Evolutionary conservation across 768 basidiomycete species (phyloP).

Genomic region (Postia placenta): DNA sequence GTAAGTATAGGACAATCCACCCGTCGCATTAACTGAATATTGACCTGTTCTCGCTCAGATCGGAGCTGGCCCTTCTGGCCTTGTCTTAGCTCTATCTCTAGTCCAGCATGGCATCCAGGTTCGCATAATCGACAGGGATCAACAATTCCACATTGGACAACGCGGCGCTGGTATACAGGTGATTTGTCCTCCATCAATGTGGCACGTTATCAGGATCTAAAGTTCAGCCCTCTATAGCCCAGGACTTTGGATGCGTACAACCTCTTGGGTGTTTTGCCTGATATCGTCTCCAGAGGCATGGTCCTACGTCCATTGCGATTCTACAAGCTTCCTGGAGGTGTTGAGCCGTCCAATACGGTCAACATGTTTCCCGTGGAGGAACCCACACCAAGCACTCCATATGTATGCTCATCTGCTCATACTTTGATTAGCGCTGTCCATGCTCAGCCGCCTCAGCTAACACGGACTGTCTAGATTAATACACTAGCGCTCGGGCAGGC

Average conservation of each 20-base stretch:
- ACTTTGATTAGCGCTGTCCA: neutral
- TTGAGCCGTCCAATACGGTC: conserved; percentile 5
- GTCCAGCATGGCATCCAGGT: conserved; percentile 10
- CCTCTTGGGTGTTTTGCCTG: conserved; percentile 14
- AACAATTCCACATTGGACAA: conserved; percentile 8
- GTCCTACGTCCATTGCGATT: conserved; percentile 3
- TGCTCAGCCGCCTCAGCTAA: neutral
- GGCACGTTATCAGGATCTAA: neutral
- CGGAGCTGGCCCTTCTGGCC: conserved; percentile 11
- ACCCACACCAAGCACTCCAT: conserved; percentile 12
- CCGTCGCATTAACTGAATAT: too few species aligned
- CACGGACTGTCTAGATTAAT: too few species aligned
- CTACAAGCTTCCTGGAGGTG: conserved; percentile 17
- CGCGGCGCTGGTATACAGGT: conserved; percentile 17
- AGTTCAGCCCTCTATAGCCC: conserved; percentile 6
- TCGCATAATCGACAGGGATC: conserved; percentile 10
- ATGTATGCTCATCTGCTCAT: conserved; percentile 3
- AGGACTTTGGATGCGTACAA: conserved; percentile 15
- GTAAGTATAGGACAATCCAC: too few species aligned
- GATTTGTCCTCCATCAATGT: neutral
- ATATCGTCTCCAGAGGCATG: conserved; percentile 7
- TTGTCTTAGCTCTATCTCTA: conserved; percentile 8
- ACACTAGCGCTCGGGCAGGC: conserved; percentile 13
- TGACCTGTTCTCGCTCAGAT: too few species aligned
- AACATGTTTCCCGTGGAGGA: neutral